A percentile compares a stretch with the other conserved stretches of the same genome.
Evolutionary conservation across 805 yeast species (phyloP).

Genomic region (Barnettozyma pratensis): DNA sequence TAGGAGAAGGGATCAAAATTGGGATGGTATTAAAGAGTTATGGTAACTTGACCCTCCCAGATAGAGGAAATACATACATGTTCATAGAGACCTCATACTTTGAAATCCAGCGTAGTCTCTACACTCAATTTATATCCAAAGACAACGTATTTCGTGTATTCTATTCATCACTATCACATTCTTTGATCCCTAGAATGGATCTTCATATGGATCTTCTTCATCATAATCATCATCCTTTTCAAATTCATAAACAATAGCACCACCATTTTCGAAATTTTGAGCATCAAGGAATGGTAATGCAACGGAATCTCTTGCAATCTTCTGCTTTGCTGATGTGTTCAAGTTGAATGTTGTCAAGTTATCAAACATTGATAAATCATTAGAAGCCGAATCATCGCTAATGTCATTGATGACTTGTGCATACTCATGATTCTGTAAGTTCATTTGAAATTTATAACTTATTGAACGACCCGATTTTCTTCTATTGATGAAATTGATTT

Average conservation of each 20-base stretch:
- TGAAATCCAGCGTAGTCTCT: no score
- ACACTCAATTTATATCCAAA: no score
- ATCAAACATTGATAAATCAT: slow-evolving; percentile 53
- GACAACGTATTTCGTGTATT: slow-evolving; percentile 1
- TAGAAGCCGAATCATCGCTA: slow-evolving; percentile 26
- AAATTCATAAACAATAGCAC: slow-evolving; percentile 93
- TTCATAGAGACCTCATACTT: no score
- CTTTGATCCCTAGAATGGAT: slow-evolving; percentile 57
- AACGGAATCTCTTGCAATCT: slow-evolving; percentile 73
- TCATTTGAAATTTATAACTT: slow-evolving; percentile 47
- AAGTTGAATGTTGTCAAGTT: slow-evolving; percentile 86
- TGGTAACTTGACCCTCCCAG: slow-evolving; percentile 38
- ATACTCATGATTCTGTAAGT: slow-evolving; percentile 41
- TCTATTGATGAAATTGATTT: slow-evolving; percentile 54
- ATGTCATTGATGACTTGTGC: slow-evolving; percentile 25
- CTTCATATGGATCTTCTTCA: slow-evolving; percentile 97
- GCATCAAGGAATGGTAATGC: slow-evolving; percentile 91
- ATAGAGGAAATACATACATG: no score
- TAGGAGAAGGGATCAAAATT: slow-evolving; percentile 57
- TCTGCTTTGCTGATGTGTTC: slow-evolving; percentile 69
- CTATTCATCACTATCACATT: no score
- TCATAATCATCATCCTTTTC: slow-evolving; percentile 98
- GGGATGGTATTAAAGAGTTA: slow-evolving; percentile 50
- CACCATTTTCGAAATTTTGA: slow-evolving; percentile 72
- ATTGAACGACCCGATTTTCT: slow-evolving; percentile 83